Conservation (phyloP, 192 early-diverging fungal genomes). For the Bifiguratus adelaidae region DNA sequence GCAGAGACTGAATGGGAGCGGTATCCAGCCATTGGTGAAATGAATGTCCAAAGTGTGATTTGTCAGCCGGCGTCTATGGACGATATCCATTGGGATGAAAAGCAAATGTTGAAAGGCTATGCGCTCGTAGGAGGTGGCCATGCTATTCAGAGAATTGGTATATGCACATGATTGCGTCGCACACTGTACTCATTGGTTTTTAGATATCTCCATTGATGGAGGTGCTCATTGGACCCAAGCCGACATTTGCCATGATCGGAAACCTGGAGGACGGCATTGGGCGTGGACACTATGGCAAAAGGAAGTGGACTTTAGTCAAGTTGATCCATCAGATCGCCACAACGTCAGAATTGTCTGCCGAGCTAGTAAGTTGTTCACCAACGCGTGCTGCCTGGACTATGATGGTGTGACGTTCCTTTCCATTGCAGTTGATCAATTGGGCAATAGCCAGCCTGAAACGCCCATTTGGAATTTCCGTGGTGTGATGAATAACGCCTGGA, state of each 20-base stretch:
- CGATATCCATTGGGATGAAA: constrained; percentile 9
- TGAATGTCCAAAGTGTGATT: constrained; percentile 76
- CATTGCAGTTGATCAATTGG: constrained; percentile 52
- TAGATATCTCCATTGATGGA: constrained; percentile 74
- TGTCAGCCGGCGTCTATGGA: constrained; percentile 58
- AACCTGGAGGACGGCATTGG: constrained; percentile 46
- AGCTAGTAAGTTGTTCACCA: constrained; percentile 42
- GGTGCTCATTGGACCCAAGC: constrained; percentile 78
- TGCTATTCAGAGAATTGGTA: constrained; percentile 59
- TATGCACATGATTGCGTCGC: constrained; percentile 16
- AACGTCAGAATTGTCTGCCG: constrained; percentile 62
- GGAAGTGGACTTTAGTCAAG: constrained; percentile 25
- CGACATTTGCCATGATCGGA: constrained; percentile 35
- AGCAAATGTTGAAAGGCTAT: constrained; percentile 25
- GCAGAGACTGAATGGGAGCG: constrained; percentile 42
- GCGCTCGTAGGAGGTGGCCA: constrained; percentile 25
- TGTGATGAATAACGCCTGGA: constrained; percentile 72
- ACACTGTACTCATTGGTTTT: neutral
- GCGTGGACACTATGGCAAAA: constrained; percentile 82
- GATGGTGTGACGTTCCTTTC: neutral
- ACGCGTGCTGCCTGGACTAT: neutral
- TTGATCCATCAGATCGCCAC: no score
- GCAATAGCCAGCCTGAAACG: constrained; percentile 79
- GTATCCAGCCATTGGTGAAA: constrained; percentile 47
- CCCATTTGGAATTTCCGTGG: constrained; percentile 73